These are phyloP conservation scores for Draba incana DNA, from an alignment of 345 rosid genomes.

Conservation along the genomic window DNA sequence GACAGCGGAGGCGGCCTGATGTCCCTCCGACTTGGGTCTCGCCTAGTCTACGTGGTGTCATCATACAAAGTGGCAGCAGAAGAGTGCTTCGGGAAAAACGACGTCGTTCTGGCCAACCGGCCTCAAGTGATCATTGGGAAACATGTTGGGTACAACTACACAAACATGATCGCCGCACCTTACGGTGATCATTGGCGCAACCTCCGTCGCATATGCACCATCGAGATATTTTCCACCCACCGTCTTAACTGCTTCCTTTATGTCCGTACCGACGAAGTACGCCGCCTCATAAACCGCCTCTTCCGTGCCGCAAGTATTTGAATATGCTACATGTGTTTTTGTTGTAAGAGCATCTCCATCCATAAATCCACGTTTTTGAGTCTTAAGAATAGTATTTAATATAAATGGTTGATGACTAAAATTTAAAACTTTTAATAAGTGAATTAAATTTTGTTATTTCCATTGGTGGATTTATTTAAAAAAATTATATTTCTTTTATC, in stretches of 20 bases:
- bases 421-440: too few species aligned
- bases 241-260: constrained; percentile 45
- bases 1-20: constrained; percentile 53
- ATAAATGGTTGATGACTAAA: too few species aligned
- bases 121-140: constrained; percentile 43
- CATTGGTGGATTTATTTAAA: too few species aligned
- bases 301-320: constrained; percentile 34
- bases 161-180: constrained; percentile 43
- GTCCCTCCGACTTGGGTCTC: constrained; percentile 56
- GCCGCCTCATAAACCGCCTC: constrained; percentile 42
- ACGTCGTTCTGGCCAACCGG: constrained; percentile 55
- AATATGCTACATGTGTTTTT: constrained; percentile 22
- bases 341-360: too few species aligned
- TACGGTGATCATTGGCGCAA: constrained; percentile 75
- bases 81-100: constrained; percentile 65
- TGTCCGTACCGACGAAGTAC: constrained; percentile 51
- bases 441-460: too few species aligned
- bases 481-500: too few species aligned
- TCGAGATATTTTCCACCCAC: constrained; percentile 50
- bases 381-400: too few species aligned
- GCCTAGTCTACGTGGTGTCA: constrained; percentile 52
- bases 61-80: constrained; percentile 42
- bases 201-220: constrained; percentile 53
- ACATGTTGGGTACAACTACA: constrained; percentile 46
- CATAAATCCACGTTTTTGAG: too few species aligned